phyloP scores from a whole-genome alignment of 139 green algal species.

The Pedinophyceae sp. region DNA sequence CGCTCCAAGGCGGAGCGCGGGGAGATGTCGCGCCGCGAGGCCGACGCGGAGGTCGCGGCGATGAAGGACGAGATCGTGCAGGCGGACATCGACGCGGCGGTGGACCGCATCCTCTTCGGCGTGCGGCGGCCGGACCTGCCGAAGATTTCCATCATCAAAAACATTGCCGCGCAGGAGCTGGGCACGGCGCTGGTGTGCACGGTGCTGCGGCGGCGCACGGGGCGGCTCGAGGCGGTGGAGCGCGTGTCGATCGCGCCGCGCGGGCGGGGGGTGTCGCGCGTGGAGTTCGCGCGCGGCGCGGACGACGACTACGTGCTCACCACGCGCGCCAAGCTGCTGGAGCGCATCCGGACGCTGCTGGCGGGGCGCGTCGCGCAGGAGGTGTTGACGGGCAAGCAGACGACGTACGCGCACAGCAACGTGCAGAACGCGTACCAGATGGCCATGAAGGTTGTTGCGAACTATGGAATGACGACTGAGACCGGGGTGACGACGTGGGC shows the following conservation, averaged over 20 bases:
- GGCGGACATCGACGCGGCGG: conserved; percentile 55
- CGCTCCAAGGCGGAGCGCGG: neutral
- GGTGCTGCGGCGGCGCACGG: conserved; percentile 28
- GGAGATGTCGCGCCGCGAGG: too few species aligned
- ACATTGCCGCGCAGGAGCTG: neutral
- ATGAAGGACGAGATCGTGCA: too few species aligned
- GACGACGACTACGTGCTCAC: conserved; percentile 68
- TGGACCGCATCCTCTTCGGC: conserved; percentile 69
- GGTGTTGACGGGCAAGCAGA: conserved; percentile 6
- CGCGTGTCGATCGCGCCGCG: conserved; percentile 49
- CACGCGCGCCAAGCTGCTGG: conserved; percentile 49
- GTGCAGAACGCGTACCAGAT: neutral
- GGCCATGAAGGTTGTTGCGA: conserved; percentile 6
- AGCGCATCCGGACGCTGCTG: conserved; percentile 48
- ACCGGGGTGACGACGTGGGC: conserved; percentile 8
- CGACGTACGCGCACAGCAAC: too few species aligned
- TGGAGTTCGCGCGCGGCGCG: conserved; percentile 1
- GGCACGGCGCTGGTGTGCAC: conserved; percentile 50
- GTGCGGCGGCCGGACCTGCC: conserved; percentile 30
- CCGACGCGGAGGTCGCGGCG: too few species aligned
- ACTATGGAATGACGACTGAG: conserved; percentile 10
- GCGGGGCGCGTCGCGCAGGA: conserved; percentile 43
- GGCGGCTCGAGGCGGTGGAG: conserved; percentile 52
- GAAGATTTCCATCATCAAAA: neutral
- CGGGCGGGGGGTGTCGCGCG: conserved; percentile 7